Evolutionary conservation across 2,329 filamentous ascomycete species (phyloP).

Genomic region (Neonectria magnoliae): DNA sequence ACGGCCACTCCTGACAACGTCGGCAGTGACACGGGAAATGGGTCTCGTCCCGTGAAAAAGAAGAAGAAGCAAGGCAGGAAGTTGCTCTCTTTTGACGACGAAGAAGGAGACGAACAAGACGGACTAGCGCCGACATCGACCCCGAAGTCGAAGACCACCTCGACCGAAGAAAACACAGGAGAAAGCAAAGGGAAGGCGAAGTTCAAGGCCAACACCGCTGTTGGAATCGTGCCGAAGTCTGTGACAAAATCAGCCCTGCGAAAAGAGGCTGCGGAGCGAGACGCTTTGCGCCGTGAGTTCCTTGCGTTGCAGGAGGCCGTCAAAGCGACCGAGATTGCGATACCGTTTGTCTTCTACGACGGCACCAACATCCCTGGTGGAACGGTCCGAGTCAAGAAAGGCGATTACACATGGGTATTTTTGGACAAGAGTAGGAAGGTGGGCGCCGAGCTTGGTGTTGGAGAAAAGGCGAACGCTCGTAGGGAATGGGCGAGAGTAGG

Average conservation of each 20-base stretch:
- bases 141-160: conserved; percentile 49
- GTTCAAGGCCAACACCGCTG: conserved; percentile 70
- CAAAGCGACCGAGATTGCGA: conserved; percentile 86
- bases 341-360: conserved; percentile 98
- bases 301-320: conserved; percentile 83
- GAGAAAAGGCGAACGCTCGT: conserved; percentile 70
- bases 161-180: conserved; percentile 46
- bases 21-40: conserved; percentile 47
- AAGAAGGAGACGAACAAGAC: conserved; percentile 72
- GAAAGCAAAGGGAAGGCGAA: conserved; percentile 49
- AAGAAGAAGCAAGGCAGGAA: conserved; percentile 57
- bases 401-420: conserved; percentile 92
- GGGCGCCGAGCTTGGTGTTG: conserved; percentile 82
- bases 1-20: conserved; percentile 59
- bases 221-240: conserved; percentile 74
- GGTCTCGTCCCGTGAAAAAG: conserved; percentile 38
- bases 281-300: conserved; percentile 85
- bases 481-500: conserved; percentile 93
- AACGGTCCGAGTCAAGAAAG: conserved; percentile 87
- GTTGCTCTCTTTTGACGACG: conserved; percentile 72
- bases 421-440: conserved; percentile 91
- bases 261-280: conserved; percentile 81
- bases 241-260: conserved; percentile 78
- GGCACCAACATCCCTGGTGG: conserved; percentile 90
- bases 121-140: conserved; percentile 43